Evolutionary conservation across 495 filamentous ascomycete species (phyloP).

Genomic region (Delitschia confertaspora): DNA sequence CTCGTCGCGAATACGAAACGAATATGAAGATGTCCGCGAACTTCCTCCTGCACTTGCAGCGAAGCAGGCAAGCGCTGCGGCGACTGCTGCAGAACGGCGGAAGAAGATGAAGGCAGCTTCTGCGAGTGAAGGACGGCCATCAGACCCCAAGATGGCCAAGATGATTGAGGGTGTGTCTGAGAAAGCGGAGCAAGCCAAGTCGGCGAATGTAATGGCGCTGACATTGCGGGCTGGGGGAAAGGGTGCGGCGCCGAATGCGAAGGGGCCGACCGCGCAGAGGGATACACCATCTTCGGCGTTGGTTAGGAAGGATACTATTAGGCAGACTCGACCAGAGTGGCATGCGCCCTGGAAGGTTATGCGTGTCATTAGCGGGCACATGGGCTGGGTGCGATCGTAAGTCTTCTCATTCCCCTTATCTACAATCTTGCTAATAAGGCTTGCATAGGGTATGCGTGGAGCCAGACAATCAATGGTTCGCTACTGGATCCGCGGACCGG

Average conservation of each 20-base stretch:
- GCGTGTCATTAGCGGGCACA: conserved; percentile 91
- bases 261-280: conserved; percentile 41
- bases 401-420: background rate
- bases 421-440: background rate
- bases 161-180: conserved; percentile 60
- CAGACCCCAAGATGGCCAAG: conserved; percentile 54
- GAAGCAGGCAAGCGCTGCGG: conserved; percentile 63
- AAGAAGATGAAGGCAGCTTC: conserved; percentile 44
- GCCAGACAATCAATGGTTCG: conserved; percentile 96
- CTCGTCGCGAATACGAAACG: conserved; percentile 55
- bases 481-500: conserved; percentile 86
- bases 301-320: conserved; percentile 56
- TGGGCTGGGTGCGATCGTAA: conserved; percentile 80
- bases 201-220: conserved; percentile 51
- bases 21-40: conserved; percentile 75
- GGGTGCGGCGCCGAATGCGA: conserved; percentile 37
- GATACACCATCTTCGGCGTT: conserved; percentile 51
- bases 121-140: conserved; percentile 39
- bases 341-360: conserved; percentile 97
- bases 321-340: conserved; percentile 81
- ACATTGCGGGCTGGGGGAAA: conserved; percentile 39
- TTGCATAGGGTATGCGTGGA: conserved; percentile 73
- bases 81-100: conserved; percentile 49
- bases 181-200: conserved; percentile 32
- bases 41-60: conserved; percentile 78